Evolutionary conservation across 2,329 filamentous ascomycete genomes (phyloP).

Genomic region (Neonectria faginata): DNA sequence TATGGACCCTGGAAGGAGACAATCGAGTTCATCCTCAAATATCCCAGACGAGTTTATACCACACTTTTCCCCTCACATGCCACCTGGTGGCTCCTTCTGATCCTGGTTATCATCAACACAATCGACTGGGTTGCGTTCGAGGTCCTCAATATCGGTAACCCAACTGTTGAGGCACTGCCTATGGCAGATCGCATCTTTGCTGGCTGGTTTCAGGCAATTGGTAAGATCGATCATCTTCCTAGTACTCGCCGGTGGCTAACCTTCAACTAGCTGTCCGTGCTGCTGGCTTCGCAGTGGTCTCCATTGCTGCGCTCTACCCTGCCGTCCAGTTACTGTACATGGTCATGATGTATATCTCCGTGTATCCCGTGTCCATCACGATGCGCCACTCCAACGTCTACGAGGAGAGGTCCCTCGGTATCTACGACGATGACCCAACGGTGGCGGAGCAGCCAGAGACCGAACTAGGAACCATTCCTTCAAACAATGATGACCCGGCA

Average conservation of each 20-base stretch:
- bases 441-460: conserved; percentile 41
- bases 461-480: conserved; percentile 34
- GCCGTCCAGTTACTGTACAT: conserved; percentile 71
- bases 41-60: conserved; percentile 70
- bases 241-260: conserved; percentile 22
- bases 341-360: conserved; percentile 75
- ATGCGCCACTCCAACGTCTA: conserved; percentile 79
- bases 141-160: conserved; percentile 72
- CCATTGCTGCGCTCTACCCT: conserved; percentile 66
- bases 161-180: conserved; percentile 63
- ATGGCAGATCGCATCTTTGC: conserved; percentile 68
- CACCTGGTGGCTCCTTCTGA: conserved; percentile 75
- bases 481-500: conserved; percentile 46
- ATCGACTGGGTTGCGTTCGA: conserved; percentile 76
- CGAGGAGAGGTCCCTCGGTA: conserved; percentile 74
- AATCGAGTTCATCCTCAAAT: conserved; percentile 65
- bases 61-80: conserved; percentile 72
- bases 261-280: conserved; percentile 66
- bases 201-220: conserved; percentile 72
- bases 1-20: conserved; percentile 60
- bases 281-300: conserved; percentile 74
- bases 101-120: conserved; percentile 69
- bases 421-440: conserved; percentile 58
- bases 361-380: conserved; percentile 71
- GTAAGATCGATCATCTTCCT: conserved; percentile 47